Base-by-base conservation (phyloP, 192 early-diverging fungal species). In the Spizellomyces sp. region DNA sequence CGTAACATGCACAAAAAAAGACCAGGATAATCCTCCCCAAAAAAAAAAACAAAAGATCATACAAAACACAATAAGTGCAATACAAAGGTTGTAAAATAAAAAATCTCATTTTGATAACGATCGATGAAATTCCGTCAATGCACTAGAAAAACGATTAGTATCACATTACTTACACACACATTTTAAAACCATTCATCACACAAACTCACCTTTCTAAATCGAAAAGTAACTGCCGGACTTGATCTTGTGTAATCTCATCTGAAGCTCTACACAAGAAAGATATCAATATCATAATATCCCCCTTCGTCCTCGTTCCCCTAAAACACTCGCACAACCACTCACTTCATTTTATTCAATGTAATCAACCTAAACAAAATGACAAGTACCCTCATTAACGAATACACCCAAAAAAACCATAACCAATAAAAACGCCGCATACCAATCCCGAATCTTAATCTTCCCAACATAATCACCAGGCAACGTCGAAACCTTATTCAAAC, bases 221-320 rank as follows among this genome's bases (percentile, higher is more conserved):
- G 81, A 99, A 99, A 44, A 92, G 72, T 62, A 99, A 76, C 80
- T 99, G 96, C 22, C 96, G 83, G 6, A 86, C 87, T 78, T 99
- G 95, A 36, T 95, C 92, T 27, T 88, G 86, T 17, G 83, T 83
- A 7, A 99, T 81, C 75, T 90, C 88, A 45, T 97, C 95, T 55
- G 89, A 92, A 4, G 96, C 96, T 67, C 78, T 79, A 36, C 0
- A 36, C 27, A 36, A 36, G 3, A 36, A 36, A 0, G 1, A 36
- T 36, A 50, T 19, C 9, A 43, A 58, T n/a, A 63, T 47, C 45
- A 9, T 44, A 17, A 4, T 14, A 15, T 7, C 27, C 27, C 3
- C 27, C 27, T 36, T 36, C 27, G 3, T 36, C 27, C 27, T 36
- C 27, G 22, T 17, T 62, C 27, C 27, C 27, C 3, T 2, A 36